Evolutionary conservation across 257 asterid genomes (phyloP).

Genomic region (Solanum appendiculatum): DNA sequence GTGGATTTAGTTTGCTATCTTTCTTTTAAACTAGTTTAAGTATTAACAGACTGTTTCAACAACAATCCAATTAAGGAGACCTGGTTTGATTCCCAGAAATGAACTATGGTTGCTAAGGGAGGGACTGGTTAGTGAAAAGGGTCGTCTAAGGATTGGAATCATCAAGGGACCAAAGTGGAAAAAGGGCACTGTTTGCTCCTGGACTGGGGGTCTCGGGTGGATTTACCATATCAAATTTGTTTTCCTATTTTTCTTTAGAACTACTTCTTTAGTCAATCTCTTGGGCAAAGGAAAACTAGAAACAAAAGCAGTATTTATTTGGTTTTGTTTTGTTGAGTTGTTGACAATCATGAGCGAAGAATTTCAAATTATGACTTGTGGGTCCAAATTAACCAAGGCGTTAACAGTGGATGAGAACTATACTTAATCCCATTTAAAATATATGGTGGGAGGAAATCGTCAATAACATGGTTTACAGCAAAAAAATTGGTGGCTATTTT

Average conservation of each 20-base stretch:
- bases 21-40: background rate
- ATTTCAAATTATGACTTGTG: background rate
- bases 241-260: background rate
- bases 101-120: background rate
- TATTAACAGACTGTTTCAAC: background rate
- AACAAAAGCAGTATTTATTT: background rate
- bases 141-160: background rate
- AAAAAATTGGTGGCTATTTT: background rate
- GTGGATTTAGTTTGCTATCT: background rate
- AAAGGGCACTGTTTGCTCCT: background rate
- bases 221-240: background rate
- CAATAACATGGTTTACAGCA: background rate
- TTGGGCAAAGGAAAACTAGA: background rate
- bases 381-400: background rate
- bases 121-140: background rate
- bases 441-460: background rate
- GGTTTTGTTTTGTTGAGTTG: background rate
- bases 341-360: background rate
- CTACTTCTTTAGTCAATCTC: background rate
- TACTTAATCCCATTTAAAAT: background rate
- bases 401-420: background rate
- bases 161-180: background rate
- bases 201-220: background rate
- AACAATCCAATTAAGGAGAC: background rate
- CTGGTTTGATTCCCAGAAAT: background rate